A percentile compares a stretch with the other conserved stretches of the same genome.
Evolutionary conservation across 2,329 filamentous ascomycete genomes (phyloP).

Genomic region (Rosellinia necatrix): DNA sequence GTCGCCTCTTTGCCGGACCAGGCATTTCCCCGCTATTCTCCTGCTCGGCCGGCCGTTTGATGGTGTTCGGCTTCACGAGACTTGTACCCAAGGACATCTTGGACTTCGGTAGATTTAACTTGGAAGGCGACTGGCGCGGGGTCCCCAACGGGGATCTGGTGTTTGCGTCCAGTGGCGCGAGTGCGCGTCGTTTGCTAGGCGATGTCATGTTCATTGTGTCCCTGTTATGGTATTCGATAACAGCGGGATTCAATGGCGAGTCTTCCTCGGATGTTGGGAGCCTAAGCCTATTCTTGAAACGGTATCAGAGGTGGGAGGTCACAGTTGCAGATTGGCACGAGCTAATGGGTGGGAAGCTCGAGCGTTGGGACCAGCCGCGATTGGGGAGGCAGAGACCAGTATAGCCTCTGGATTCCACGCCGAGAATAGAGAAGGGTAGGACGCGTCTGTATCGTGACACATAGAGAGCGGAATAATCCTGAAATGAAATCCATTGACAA

Average conservation of each 20-base stretch:
- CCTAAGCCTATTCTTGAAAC: neutral
- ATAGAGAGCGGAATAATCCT: slow-evolving; percentile 1
- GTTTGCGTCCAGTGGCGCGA: slow-evolving; percentile 38
- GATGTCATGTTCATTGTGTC: slow-evolving; percentile 34
- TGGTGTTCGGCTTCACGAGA: slow-evolving; percentile 1
- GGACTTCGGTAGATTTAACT: slow-evolving; percentile 23
- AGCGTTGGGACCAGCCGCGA: neutral
- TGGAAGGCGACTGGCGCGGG: slow-evolving; percentile 25
- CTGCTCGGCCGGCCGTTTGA: slow-evolving; percentile 30
- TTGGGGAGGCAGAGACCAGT: neutral
- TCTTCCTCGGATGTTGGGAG: neutral
- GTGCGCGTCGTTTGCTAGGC: slow-evolving; percentile 39
- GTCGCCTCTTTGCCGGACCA: slow-evolving; percentile 32
- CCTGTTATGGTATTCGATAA: neutral
- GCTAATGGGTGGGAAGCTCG: too few relatives aligned
- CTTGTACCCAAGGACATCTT: slow-evolving; percentile 13
- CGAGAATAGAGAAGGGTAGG: neutral
- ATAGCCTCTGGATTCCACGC: neutral
- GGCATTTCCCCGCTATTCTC: slow-evolving; percentile 16
- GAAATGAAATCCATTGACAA: slow-evolving; percentile 4
- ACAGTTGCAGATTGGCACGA: slow-evolving; percentile 2
- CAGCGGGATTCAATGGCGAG: neutral
- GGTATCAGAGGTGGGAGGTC: slow-evolving; percentile 6
- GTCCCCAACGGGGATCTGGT: slow-evolving; percentile 29
- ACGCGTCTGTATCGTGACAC: slow-evolving; percentile 11